Percentiles rank a stretch among this genome's conserved stretches.
Evolutionary conservation across 2,329 filamentous ascomycete genomes (phyloP).

Genomic region (Plectosphaerella cucumerina): DNA sequence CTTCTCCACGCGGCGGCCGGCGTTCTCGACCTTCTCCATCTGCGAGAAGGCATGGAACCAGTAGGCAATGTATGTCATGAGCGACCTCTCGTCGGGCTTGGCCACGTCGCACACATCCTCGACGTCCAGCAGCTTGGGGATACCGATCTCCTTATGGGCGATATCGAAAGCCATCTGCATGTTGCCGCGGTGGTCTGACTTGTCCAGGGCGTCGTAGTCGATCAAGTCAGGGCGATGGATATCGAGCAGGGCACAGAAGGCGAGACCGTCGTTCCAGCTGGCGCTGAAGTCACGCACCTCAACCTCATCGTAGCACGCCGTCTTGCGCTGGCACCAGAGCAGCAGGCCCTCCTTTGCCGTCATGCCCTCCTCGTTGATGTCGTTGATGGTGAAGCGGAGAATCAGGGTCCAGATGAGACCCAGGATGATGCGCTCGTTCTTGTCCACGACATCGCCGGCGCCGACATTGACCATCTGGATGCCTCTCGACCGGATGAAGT

Average conservation of each 20-base stretch:
- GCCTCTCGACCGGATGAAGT: conserved; percentile 85
- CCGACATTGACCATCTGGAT: conserved; percentile 99
- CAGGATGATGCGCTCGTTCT: conserved; percentile 94
- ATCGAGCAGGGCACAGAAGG: conserved; percentile 93
- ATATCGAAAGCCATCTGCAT: conserved; percentile 99
- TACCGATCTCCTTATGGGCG: conserved; percentile 92
- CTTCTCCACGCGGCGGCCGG: conserved; percentile 92
- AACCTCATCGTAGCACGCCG: conserved; percentile 95
- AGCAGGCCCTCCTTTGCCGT: conserved; percentile 94
- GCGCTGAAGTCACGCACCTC: conserved; percentile 91
- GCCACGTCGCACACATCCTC: conserved; percentile 97
- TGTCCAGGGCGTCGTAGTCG: conserved; percentile 92
- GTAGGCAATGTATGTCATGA: conserved; percentile 99
- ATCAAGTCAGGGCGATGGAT: conserved; percentile 97
- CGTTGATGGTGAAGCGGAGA: conserved; percentile 95
- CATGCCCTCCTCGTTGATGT: conserved; percentile 97
- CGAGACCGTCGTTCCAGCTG: conserved; percentile 96
- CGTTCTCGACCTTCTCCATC: conserved; percentile 98
- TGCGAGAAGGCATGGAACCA: conserved; percentile 99
- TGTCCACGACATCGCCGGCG: conserved; percentile 96
- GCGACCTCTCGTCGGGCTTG: conserved; percentile 89
- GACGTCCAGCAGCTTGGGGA: conserved; percentile 90
- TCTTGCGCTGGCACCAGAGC: conserved; percentile 97
- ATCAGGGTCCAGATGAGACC: conserved; percentile 98
- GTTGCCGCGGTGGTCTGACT: conserved; percentile 89